phyloP scores from a whole-genome alignment of 495 filamentous ascomycete species.

The Eremomyces bilateralis region DNA sequence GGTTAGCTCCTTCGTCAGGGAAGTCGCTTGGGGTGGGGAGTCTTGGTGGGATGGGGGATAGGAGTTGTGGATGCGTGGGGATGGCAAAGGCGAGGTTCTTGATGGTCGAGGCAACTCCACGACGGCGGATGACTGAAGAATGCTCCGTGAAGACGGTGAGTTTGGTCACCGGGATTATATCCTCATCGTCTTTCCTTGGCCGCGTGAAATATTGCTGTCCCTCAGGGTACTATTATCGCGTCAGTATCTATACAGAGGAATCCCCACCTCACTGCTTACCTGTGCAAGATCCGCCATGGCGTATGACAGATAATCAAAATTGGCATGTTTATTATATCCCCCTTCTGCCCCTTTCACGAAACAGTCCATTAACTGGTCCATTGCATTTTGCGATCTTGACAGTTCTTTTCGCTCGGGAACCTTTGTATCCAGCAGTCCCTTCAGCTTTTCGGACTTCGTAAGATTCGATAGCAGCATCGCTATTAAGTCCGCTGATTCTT shows the following conservation, averaged over 20 bases:
- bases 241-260: background rate
- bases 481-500: slow-evolving; percentile 60
- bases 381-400: slow-evolving; percentile 43
- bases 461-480: slow-evolving; percentile 89
- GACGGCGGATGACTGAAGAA: slow-evolving; percentile 50
- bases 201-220: slow-evolving; percentile 57
- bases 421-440: slow-evolving; percentile 40
- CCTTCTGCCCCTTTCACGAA: slow-evolving; percentile 81
- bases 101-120: slow-evolving; percentile 77
- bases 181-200: slow-evolving; percentile 46
- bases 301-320: slow-evolving; percentile 83
- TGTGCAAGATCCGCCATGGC: slow-evolving; percentile 85
- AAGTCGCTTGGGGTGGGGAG: no score
- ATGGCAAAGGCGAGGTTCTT: slow-evolving; percentile 69
- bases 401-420: slow-evolving; percentile 35
- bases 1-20: slow-evolving; percentile 40
- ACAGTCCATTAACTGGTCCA: slow-evolving; percentile 84
- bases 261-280: slow-evolving; percentile 8
- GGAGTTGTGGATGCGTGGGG: slow-evolving; percentile 42
- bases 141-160: slow-evolving; percentile 85
- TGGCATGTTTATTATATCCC: slow-evolving; percentile 61
- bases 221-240: slow-evolving; percentile 25
- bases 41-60: slow-evolving; percentile 16
- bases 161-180: slow-evolving; percentile 65
- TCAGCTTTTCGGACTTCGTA: slow-evolving; percentile 51